Evolutionary conservation across 805 yeast species (phyloP), one percentile per base, ranked within the genome.

Genomic region (Torulaspora franciscae): DNA sequence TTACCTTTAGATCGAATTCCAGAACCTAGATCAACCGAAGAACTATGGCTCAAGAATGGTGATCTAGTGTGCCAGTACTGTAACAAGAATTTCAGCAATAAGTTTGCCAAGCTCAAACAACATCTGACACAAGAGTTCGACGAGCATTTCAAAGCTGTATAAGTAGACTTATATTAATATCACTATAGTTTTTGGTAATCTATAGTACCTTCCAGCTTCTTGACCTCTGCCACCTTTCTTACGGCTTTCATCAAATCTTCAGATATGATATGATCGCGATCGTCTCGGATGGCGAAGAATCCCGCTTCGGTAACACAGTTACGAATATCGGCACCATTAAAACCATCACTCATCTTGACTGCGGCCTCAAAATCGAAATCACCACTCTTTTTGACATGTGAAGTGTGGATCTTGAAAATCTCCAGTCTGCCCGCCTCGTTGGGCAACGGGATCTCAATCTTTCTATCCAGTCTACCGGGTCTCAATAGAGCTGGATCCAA

Each of bases 261-360:
- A 66, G 93, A 99, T 42, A 87, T 66, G 57, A 93, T 88, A 69
- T 87, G 88, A 65, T 91, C 97, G 60, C 99, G 81, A 64, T 93
- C 99, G 62, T 93, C 97, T 70, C 99, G 80, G 57, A 93, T 93
- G 43, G 99, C 98, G 57, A 90, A 88, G 71, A 93, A 93, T 2
- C 99, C 99, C 23, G 97, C 96, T 71, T 91, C 99, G n/a, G 99
- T 91, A 27, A 90, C 77, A 48, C 93, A 96, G 65, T 91, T 91
- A 67, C 99, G 81, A 57, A 91, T 83, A 75, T 91, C 99, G 5
- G 98, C 98, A 72, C 99, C 99, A 68, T 91, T 91, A 71, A 93
- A 93, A 2, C 98, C 98, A 69, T 91, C 99, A 67, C 95, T 85
- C 98, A 93, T 93, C 72, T 93, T 93, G 32, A 91, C 98, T 28